These are phyloP conservation scores for Aspergillus japonicus DNA, from an alignment of 2,329 filamentous ascomycete genomes.

Conservation along the genomic window DNA sequence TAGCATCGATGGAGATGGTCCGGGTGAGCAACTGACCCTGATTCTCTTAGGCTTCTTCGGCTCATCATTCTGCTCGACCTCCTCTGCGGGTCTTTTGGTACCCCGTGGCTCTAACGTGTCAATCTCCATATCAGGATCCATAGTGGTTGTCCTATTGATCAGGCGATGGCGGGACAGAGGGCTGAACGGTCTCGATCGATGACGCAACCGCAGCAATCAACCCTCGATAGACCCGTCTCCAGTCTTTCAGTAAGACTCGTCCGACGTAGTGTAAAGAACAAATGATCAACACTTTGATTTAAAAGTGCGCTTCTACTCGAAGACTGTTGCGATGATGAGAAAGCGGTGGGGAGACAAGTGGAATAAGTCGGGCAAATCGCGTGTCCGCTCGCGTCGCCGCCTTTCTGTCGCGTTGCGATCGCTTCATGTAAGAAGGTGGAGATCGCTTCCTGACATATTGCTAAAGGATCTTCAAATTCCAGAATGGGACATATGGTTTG, in stretches of 20 bases:
- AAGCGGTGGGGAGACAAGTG: background rate
- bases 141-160: background rate
- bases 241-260: background rate
- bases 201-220: background rate
- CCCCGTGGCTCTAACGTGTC: constrained; percentile 40
- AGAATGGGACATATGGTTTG: too few species aligned
- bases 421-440: background rate
- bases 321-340: background rate
- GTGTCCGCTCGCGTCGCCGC: background rate
- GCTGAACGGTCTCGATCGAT: background rate
- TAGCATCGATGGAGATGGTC: background rate
- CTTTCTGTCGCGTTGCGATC: background rate
- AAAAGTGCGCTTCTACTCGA: background rate
- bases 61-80: constrained; percentile 39
- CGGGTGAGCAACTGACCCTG: constrained; percentile 23
- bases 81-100: constrained; percentile 49
- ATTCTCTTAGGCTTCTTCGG: constrained; percentile 51
- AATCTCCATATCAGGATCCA: constrained; percentile 42
- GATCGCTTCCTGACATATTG: background rate
- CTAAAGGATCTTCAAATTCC: too few species aligned
- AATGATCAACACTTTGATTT: background rate
- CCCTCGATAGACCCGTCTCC: background rate
- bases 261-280: too few species aligned
- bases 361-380: background rate
- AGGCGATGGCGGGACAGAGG: background rate